Percentiles rank a stretch among this genome's conserved stretches.
phyloP scores from a whole-genome alignment of 257 asterid species.

The Cordia subcordata region DNA sequence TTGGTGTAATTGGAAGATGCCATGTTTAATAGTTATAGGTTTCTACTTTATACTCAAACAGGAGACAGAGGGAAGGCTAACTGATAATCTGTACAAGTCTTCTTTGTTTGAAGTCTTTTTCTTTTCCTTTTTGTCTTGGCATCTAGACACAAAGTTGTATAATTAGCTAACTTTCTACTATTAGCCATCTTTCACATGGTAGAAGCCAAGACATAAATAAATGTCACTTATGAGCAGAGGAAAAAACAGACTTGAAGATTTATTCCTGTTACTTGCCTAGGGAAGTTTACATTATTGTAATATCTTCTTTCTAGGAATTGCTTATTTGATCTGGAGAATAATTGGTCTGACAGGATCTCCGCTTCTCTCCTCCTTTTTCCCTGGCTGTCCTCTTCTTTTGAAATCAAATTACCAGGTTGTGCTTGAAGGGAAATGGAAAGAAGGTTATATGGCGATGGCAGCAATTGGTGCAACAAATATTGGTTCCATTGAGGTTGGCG shows the following conservation, averaged over 20 bases:
- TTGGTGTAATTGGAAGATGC: too few relatives aligned
- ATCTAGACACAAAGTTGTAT: neutral
- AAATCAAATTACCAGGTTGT: constrained; percentile 54
- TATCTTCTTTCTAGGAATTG: neutral
- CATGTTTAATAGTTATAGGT: too few relatives aligned
- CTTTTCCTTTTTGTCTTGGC: neutral
- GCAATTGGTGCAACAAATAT: constrained; percentile 95
- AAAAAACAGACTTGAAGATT: too few relatives aligned
- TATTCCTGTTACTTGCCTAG: too few relatives aligned
- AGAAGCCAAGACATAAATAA: too few relatives aligned
- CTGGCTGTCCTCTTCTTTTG: neutral
- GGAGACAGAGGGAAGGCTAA: too few relatives aligned
- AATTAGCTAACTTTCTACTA: neutral
- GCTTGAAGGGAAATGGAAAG: constrained; percentile 90
- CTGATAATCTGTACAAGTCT: too few relatives aligned
- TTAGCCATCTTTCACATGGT: too few relatives aligned
- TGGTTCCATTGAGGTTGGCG: constrained; percentile 83
- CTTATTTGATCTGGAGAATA: neutral
- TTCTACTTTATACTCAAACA: too few relatives aligned
- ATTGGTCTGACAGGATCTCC: neutral
- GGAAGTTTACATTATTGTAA: neutral
- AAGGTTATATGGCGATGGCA: constrained; percentile 96
- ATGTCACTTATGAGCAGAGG: too few relatives aligned
- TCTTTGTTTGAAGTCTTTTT: neutral
- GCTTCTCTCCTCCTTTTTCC: neutral